A percentile compares a stretch with the other conserved stretches of the same genome.
These are phyloP conservation scores for Termitomyces sp. DNA, from an alignment of 768 basidiomycete species.

Conservation along the genomic window DNA sequence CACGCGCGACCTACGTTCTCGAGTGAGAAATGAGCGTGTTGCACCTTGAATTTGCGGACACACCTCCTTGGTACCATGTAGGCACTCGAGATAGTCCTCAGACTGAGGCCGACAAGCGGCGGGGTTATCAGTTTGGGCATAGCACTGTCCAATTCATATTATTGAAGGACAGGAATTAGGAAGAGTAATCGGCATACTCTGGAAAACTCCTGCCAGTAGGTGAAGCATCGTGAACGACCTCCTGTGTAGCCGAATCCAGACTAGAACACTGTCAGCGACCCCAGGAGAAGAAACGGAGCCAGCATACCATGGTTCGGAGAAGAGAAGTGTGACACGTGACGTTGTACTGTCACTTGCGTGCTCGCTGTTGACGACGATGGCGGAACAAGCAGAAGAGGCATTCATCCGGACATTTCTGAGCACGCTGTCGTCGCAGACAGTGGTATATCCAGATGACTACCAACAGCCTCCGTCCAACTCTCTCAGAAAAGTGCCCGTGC, in stretches of 20 bases:
- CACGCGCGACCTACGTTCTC: constrained; percentile 43
- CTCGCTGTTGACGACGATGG: constrained; percentile 23
- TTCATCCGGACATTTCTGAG: constrained; percentile 67
- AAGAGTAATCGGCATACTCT: constrained; percentile 40
- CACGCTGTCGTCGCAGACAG: constrained; percentile 61
- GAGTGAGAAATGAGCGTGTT: neutral
- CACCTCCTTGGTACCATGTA: constrained; percentile 89
- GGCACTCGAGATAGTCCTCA: constrained; percentile 89
- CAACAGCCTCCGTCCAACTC: constrained; percentile 65
- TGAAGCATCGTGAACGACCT: constrained; percentile 78
- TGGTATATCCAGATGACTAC: constrained; percentile 71
- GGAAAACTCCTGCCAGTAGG: constrained; percentile 89
- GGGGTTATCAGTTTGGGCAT: constrained; percentile 75
- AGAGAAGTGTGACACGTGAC: neutral
- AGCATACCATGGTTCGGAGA: constrained; percentile 31
- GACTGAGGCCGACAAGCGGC: constrained; percentile 64
- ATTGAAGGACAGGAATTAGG: neutral
- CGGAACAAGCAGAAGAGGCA: constrained; percentile 56
- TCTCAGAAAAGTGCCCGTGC: constrained; percentile 64
- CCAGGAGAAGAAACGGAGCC: neutral
- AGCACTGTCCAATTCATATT: constrained; percentile 57
- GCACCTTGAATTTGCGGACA: constrained; percentile 15
- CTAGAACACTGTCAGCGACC: constrained; percentile 18
- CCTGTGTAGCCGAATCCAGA: constrained; percentile 45
- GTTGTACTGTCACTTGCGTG: neutral